These are phyloP conservation scores for Straminergon stramineum DNA, from an alignment of 225 moss, liverwort and hornwort species.

Conservation along the genomic window DNA sequence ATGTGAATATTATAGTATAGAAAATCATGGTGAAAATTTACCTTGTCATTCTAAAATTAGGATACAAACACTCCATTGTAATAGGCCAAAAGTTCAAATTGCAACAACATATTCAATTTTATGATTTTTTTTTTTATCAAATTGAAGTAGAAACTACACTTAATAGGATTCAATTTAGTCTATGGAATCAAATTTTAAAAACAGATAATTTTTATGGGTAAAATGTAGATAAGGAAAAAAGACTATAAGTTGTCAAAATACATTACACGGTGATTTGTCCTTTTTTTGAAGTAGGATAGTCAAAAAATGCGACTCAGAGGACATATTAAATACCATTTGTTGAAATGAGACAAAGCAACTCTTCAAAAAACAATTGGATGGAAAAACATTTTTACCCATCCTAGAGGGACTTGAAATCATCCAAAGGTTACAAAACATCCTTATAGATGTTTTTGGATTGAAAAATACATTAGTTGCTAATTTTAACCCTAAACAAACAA, in stretches of 20 bases:
- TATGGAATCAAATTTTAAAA: not conserved
- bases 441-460: fast-evolving
- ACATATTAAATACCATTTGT: not conserved
- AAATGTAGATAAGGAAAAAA: not conserved
- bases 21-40: too few relatives aligned
- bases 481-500: not conserved
- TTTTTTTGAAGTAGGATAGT: not conserved
- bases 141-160: not conserved
- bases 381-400: not conserved
- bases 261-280: fast-evolving
- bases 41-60: too few relatives aligned
- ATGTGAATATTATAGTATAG: too few relatives aligned
- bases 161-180: not conserved
- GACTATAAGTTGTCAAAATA: not conserved
- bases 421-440: not conserved
- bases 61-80: too few relatives aligned
- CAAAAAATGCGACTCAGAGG: not conserved
- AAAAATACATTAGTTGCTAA: too few relatives aligned
- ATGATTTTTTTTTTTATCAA: not conserved
- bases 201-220: not conserved
- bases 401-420: not conserved
- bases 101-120: too few relatives aligned
- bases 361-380: not conserved
- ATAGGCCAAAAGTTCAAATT: too few relatives aligned
- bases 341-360: not conserved